Base-by-base conservation (phyloP, 257 asterid species). In the Nemophila menziesii region DNA sequence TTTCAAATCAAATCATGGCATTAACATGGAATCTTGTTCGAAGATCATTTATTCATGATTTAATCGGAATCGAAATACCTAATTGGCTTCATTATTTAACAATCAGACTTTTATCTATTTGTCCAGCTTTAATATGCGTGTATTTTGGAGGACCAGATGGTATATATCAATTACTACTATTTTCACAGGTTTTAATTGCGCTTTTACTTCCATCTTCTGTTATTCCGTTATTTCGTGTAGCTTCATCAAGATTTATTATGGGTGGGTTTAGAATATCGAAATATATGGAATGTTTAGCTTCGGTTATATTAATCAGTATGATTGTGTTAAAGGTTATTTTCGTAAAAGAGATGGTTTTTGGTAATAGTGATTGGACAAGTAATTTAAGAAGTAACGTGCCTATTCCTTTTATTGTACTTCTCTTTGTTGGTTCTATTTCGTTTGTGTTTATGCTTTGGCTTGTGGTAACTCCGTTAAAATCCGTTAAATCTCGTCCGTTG, bases 21-120 rank as follows among this genome's bases (percentile, higher is more conserved):
- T 60, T 78, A 52, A 70, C 83, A 43, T 90, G 96, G 94, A 73
- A 84, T 74, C 58, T 60, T 58, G 93, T 82, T 56, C 72, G 80
- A 58, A 92, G 62, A 72, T 73, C 52, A 20, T 68, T 74, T 20
- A 57, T 75, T 50, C 72, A 61, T 26, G 73, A 68, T 55, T 65
- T 85, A 54, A 74, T 90, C 57, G 71, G 66, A 63, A 51, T 70
- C 77, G 99, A 85, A 45, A 69, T 85, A 59, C 93, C 99, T 44
- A 77, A 73, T 52, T 90, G 99, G 99, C 92, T 85, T 63, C 96
- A 90, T 70, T 87, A 84, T 47, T 80, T 74, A 36, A 71, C 98
- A 36, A 70, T 85, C 67, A 69, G 95, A 75, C 64, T 81, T 51
- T 47, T 81, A 62, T 90, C 93, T 48, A 64, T 86, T 38, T 67